Evolutionary conservation across 176 grass and related monocot species (phyloP).

Genomic region (Saccharum spontaneum): DNA sequence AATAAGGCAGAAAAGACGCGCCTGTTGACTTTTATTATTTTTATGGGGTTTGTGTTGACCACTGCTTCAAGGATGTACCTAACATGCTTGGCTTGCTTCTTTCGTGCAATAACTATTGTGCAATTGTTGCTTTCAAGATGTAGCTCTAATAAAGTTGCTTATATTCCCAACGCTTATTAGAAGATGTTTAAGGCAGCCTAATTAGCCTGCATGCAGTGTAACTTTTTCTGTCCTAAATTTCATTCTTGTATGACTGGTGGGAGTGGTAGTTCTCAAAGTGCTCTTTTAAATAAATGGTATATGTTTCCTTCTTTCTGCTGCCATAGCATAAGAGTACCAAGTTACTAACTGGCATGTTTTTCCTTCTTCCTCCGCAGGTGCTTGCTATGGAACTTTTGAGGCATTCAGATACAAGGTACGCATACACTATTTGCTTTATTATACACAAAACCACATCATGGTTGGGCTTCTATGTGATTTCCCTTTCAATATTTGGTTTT

Average conservation of each 20-base stretch:
- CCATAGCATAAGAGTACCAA: constrained; percentile 7
- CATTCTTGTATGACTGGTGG: not conserved
- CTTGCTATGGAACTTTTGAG: constrained; percentile 90
- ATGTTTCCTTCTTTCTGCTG: constrained; percentile 9
- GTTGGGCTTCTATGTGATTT: not conserved
- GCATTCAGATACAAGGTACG: constrained; percentile 89
- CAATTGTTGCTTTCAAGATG: not conserved
- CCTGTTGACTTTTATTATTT: not conserved
- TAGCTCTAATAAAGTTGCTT: constrained; percentile 11
- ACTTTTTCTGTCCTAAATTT: not conserved
- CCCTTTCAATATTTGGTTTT: not conserved
- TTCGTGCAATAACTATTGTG: not conserved
- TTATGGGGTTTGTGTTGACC: not conserved
- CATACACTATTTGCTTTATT: not conserved
- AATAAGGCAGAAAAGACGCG: not conserved
- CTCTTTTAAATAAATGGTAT: not conserved
- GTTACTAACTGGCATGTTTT: not conserved
- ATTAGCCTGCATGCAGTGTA: not conserved
- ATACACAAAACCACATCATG: not conserved
- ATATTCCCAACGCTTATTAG: not conserved
- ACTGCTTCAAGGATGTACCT: not conserved
- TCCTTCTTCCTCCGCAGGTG: constrained; percentile 49
- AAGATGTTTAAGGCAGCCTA: not conserved
- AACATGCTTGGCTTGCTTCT: not conserved
- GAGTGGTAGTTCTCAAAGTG: not conserved